Evolutionary conservation across 208 protist genomes (phyloP), one percentile per base, ranked within the genome.

Genomic region (Trypanosomatidae sp.): DNA sequence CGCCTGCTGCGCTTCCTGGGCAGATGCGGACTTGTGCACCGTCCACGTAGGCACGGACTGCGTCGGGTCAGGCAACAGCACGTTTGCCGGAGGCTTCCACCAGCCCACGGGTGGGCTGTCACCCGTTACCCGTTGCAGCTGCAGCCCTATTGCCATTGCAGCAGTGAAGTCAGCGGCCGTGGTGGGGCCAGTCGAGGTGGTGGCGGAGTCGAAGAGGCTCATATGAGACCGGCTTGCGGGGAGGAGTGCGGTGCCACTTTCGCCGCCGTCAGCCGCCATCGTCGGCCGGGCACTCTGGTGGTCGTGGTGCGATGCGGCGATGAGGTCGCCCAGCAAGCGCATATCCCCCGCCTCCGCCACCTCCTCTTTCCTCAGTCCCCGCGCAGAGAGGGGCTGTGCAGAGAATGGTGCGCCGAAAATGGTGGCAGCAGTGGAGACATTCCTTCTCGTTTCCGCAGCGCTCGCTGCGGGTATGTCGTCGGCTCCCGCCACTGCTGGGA

Each of bases 81-180:
- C 80, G 44, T 84, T 77, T 15, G 53, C 10, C n/a, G 80, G 80
- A 7, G 80, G 80, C 7, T 17, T 58, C 30, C 76, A 66, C 80
- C 80, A 84, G 17, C 76, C 80, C 50, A 76, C 46, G 3, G 78
- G 49, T 22, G 55, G 49, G 19, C 69, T 50, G 15, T 46, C 33
- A 9, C 30, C 17, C 17, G 36, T 25, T 36, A 69, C 65, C 25
- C 55, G 53, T 52, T 60, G 71, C 67, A 69, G 43, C 58, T 60
- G 62, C 52, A 71, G 43, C 44, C 39, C 66, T 3, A 47, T 69
- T 46, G 49, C 36, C 10, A 71, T 46, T 8, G 62, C 75, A 9
- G 69, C 53, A 46, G 30, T 50, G 4, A 72, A 59, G 30, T 49
- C 12, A 2, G 52, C 5, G 49, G 58, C 69, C 9, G 66, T 43